Conservation (phyloP, 163 green algal genomes). For the Volvox carteri region DNA sequence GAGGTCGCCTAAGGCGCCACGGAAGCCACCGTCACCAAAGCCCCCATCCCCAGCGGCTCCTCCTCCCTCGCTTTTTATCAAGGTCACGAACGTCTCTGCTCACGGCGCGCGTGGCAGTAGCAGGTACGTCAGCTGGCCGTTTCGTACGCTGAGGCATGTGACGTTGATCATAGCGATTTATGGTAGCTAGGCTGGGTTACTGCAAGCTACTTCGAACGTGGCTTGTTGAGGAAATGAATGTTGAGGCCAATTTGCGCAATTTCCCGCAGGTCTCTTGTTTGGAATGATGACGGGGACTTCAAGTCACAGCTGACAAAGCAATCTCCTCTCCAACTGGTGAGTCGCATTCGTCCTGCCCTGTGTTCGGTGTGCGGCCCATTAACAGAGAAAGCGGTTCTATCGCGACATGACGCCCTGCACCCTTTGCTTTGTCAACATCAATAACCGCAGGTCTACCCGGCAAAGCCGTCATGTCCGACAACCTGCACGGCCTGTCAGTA, state of each 20-base stretch:
- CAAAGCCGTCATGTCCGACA: not conserved
- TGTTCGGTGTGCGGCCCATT: no score
- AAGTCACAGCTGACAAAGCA: not conserved
- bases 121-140: no score
- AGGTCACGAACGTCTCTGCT: not conserved
- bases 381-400: no score
- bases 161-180: no score
- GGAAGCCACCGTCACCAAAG: not conserved
- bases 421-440: not conserved
- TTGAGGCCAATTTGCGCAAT: no score
- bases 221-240: no score
- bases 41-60: not conserved
- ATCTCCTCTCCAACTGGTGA: constrained; percentile 33
- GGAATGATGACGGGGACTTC: constrained; percentile 23
- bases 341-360: no score
- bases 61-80: constrained; percentile 12
- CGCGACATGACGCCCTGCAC: no score
- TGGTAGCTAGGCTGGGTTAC: no score
- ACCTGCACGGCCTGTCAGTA: not conserved
- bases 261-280: constrained; percentile 36
- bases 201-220: no score
- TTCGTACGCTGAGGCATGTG: no score
- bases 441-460: constrained; percentile 15
- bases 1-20: not conserved
- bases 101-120: constrained; percentile 6